phyloP scores from a whole-genome alignment of 345 rosid genomes.

The Salix caprea region DNA sequence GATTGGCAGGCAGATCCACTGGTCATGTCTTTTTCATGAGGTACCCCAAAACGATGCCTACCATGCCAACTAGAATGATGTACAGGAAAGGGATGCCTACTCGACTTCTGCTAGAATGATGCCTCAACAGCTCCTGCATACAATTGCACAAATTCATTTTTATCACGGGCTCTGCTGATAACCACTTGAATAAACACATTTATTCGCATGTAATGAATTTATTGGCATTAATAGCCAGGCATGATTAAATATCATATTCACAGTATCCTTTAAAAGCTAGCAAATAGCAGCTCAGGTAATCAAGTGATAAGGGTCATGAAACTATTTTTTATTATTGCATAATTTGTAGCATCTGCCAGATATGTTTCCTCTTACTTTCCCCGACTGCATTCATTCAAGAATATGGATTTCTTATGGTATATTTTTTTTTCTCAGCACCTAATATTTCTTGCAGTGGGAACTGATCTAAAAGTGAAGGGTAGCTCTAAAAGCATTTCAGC shows the following conservation, averaged over 20 bases:
- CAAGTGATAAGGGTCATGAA: not conserved
- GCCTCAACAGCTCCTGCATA: constrained; percentile 64
- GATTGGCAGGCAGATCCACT: not conserved
- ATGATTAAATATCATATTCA: not conserved
- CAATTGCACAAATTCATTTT: not conserved
- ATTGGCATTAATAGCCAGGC: not conserved
- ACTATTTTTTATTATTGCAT: not conserved
- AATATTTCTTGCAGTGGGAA: not conserved
- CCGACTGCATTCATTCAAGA: not conserved
- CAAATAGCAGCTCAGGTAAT: not conserved
- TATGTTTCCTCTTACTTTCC: not conserved
- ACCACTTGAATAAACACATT: not conserved
- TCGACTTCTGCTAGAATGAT: constrained; percentile 34
- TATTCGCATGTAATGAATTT: too few species aligned
- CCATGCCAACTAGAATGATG: constrained; percentile 55
- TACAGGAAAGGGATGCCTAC: constrained; percentile 45
- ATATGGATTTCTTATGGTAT: not conserved
- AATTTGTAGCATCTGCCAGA: not conserved
- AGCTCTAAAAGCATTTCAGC: not conserved
- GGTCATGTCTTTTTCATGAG: constrained; percentile 59
- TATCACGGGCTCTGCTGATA: not conserved
- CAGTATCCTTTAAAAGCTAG: not conserved
- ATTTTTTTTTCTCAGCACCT: not conserved
- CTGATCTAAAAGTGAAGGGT: not conserved
- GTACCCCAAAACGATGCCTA: constrained; percentile 71